Conservation (phyloP, 192 early-diverging fungal species). For the Cladochytrium replicatum region DNA sequence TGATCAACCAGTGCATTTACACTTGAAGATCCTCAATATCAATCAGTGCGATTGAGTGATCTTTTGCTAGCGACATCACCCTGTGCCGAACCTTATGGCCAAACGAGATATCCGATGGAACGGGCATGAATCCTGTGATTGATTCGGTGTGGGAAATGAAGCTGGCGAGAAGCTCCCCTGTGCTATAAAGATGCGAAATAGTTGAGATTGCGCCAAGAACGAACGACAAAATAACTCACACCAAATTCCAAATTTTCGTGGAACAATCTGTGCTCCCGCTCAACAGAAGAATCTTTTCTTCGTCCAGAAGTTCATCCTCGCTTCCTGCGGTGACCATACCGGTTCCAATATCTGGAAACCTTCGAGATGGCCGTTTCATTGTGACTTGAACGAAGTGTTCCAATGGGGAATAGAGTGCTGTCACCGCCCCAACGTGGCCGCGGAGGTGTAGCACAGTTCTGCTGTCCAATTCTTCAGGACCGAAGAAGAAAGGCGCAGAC, state of each 20-base stretch:
- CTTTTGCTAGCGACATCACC: constrained; percentile 56
- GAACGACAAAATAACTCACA: constrained; percentile 34
- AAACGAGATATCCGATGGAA: constrained; percentile 25
- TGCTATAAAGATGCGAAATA: neutral
- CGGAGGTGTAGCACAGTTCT: constrained; percentile 10
- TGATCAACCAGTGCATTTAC: constrained; percentile 22
- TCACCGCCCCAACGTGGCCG: constrained; percentile 53
- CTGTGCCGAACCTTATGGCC: constrained; percentile 23
- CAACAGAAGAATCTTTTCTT: constrained; percentile 41
- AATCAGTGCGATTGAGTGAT: constrained; percentile 60
- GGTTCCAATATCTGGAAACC: neutral
- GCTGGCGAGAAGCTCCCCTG: constrained; percentile 45
- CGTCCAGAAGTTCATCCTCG: constrained; percentile 1
- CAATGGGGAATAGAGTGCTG: constrained; percentile 45
- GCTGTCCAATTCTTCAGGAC: constrained; percentile 11
- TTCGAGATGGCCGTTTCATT: neutral
- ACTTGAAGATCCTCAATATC: constrained; percentile 64
- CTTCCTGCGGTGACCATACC: neutral
- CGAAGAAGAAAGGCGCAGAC: constrained; percentile 25
- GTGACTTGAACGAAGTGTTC: constrained; percentile 8
- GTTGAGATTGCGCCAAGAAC: neutral
- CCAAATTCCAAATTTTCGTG: constrained; percentile 64
- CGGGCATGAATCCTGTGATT: constrained; percentile 12
- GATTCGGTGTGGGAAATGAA: constrained; percentile 37
- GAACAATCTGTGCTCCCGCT: constrained; percentile 58